Percentiles rank a stretch among this genome's conserved stretches.
Conservation (phyloP, 169 alveolate species). For the Theileria annulata region DNA sequence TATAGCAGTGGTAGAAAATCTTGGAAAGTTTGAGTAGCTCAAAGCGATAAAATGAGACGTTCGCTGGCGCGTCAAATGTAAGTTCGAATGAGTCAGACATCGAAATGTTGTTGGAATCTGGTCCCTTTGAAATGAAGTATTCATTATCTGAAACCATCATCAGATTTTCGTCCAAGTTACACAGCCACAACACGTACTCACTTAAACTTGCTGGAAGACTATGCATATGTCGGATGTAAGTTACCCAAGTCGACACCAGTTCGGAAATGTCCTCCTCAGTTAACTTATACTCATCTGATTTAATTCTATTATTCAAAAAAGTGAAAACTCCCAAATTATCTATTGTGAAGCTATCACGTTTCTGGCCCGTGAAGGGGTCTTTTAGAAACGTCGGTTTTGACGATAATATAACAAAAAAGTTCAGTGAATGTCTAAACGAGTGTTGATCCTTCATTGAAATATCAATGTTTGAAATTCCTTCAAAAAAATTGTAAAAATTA, state of each 20-base stretch:
- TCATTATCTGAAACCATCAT: slow-evolving; percentile 19
- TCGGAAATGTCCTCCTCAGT: slow-evolving; percentile 16
- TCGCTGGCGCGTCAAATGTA: slow-evolving; percentile 22
- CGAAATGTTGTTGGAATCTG: neutral
- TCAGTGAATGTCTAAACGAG: slow-evolving; percentile 27
- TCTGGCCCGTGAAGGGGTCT: slow-evolving; percentile 20
- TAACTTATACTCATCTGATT: neutral
- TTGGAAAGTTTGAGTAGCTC: slow-evolving; percentile 22
- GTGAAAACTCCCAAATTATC: slow-evolving; percentile 44
- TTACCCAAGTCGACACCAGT: slow-evolving; percentile 44
- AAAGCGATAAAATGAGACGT: slow-evolving; percentile 46
- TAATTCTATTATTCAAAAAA: neutral
- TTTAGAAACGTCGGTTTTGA: slow-evolving; percentile 11
- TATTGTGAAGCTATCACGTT: slow-evolving; percentile 24
- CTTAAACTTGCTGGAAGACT: slow-evolving; percentile 30
- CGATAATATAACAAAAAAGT: slow-evolving; percentile 32
- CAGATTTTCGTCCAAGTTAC: slow-evolving; percentile 6
- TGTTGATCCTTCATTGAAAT: slow-evolving; percentile 26
- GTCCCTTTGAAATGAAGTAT: slow-evolving; percentile 11
- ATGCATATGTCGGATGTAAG: slow-evolving; percentile 40
- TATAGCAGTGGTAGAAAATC: neutral
- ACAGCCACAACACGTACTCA: slow-evolving; percentile 11
- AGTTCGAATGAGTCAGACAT: slow-evolving; percentile 15
- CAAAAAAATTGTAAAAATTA: slow-evolving; percentile 27
- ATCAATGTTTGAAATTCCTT: slow-evolving; percentile 31